phyloP scores from a whole-genome alignment of 495 filamentous ascomycete genomes.

The Cryomyces antarcticus region DNA sequence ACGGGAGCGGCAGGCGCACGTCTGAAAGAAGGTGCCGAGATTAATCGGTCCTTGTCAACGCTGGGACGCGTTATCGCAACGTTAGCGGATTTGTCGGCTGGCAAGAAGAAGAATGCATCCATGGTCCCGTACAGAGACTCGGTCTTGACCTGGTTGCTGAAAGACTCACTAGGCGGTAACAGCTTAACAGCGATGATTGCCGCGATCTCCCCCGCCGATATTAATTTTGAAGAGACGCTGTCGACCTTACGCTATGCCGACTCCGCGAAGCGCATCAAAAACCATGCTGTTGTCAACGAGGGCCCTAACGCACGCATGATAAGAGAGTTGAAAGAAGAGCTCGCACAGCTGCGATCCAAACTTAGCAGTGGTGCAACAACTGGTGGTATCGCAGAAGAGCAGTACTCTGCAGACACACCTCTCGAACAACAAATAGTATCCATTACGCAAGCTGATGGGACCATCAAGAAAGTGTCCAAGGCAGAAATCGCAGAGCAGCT shows the following conservation, averaged over 20 bases:
- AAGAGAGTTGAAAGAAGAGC: slow-evolving; percentile 86
- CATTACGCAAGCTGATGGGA: slow-evolving; percentile 69
- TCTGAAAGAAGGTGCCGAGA: slow-evolving; percentile 95
- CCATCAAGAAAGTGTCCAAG: slow-evolving; percentile 87
- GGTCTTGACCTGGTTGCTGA: slow-evolving; percentile 87
- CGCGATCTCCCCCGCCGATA: slow-evolving; percentile 93
- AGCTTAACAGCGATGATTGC: slow-evolving; percentile 99
- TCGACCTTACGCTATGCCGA: slow-evolving; percentile 93
- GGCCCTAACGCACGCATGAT: slow-evolving; percentile 99
- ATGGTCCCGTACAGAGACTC: slow-evolving; percentile 97
- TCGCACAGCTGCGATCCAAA: slow-evolving; percentile 71
- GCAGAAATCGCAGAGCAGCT: slow-evolving; percentile 96
- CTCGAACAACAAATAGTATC: slow-evolving; percentile 91
- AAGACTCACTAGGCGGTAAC: slow-evolving; percentile 94
- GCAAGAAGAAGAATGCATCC: slow-evolving; percentile 61
- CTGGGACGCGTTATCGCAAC: slow-evolving; percentile 97
- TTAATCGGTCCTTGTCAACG: slow-evolving; percentile 91
- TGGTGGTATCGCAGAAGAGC: slow-evolving; percentile 41
- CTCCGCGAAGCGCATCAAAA: slow-evolving; percentile 97
- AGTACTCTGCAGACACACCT: slow-evolving; percentile 78
- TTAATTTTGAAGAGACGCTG: slow-evolving; percentile 96
- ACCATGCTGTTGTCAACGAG: slow-evolving; percentile 97
- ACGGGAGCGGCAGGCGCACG: slow-evolving; percentile 91
- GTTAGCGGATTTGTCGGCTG: slow-evolving; percentile 71
- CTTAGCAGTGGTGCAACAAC: slow-evolving; percentile 43